Evolutionary conservation across 2,329 filamentous ascomycete species (phyloP).

Genomic region (Sordariomycetes sp.): DNA sequence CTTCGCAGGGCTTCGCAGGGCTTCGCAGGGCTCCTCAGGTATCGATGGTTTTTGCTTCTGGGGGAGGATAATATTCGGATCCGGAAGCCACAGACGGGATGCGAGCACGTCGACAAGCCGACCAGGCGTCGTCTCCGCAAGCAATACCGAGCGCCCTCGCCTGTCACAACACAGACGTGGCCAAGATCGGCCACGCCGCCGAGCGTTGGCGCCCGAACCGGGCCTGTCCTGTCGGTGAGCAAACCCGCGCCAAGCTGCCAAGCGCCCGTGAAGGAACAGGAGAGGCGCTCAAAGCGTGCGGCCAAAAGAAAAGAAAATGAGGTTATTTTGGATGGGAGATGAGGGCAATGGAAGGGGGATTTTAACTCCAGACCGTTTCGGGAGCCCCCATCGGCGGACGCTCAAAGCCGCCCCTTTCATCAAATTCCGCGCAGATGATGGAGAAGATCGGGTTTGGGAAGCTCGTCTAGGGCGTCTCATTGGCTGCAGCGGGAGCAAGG

Average conservation of each 20-base stretch:
- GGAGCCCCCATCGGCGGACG: background rate
- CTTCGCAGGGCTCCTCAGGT: no score
- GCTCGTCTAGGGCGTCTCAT: no score
- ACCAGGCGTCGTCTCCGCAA: background rate
- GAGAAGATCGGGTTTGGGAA: background rate
- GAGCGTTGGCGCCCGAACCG: background rate
- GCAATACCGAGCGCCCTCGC: background rate
- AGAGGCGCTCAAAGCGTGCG: no score
- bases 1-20: no score
- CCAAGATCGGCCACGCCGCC: background rate
- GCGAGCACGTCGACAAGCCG: background rate
- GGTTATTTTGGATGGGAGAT: background rate
- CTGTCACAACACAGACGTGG: background rate
- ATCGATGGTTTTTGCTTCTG: no score
- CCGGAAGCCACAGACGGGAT: no score
- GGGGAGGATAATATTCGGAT: no score
- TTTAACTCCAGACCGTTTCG: background rate
- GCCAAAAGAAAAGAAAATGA: background rate
- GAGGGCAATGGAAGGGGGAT: background rate
- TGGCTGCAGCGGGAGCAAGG: no score
- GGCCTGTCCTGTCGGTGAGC: background rate
- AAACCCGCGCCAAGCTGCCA: background rate
- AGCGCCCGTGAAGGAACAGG: background rate
- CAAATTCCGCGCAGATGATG: background rate
- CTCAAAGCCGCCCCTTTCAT: background rate